Conservation (phyloP, 2,329 filamentous ascomycete species). For the Epichloe scottii region DNA sequence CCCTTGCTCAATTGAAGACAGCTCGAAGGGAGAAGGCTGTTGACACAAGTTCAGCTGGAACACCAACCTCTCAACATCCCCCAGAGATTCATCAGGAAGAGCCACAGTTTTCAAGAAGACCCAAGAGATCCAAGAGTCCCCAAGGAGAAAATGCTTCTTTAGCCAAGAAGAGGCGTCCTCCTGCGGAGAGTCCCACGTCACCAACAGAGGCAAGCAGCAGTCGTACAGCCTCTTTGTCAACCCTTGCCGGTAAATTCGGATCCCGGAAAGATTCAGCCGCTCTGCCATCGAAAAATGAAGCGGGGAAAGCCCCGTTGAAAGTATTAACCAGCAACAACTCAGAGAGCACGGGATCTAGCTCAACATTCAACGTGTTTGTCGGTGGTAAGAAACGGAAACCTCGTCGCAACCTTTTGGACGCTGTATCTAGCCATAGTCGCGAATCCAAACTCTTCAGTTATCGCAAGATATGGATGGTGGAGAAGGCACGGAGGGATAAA, state of each 20-base stretch:
- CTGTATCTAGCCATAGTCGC: conserved; percentile 28
- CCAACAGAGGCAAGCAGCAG: neutral
- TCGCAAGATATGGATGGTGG: conserved; percentile 3
- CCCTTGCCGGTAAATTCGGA: neutral
- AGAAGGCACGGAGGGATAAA: conserved; percentile 7
- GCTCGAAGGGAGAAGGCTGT: neutral
- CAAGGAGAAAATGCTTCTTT: neutral
- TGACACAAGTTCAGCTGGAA: neutral
- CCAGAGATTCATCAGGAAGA: neutral
- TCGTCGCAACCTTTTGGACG: conserved; percentile 23
- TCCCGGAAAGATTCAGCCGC: neutral
- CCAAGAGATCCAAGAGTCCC: neutral
- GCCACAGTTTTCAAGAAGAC: neutral
- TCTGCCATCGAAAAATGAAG: neutral
- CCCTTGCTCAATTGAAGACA: neutral
- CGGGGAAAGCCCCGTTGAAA: neutral
- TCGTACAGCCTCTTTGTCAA: neutral
- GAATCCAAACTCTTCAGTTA: conserved; percentile 26
- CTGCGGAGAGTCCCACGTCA: neutral
- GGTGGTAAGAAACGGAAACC: conserved; percentile 27
- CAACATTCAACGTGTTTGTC: conserved; percentile 30
- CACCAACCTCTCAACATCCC: neutral
- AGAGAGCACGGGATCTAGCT: neutral
- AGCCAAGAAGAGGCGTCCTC: neutral
- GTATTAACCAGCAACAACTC: neutral